A percentile compares a stretch with the other conserved stretches of the same genome.
phyloP scores from a whole-genome alignment of 2,329 filamentous ascomycete genomes.

The Fusarium poae region DNA sequence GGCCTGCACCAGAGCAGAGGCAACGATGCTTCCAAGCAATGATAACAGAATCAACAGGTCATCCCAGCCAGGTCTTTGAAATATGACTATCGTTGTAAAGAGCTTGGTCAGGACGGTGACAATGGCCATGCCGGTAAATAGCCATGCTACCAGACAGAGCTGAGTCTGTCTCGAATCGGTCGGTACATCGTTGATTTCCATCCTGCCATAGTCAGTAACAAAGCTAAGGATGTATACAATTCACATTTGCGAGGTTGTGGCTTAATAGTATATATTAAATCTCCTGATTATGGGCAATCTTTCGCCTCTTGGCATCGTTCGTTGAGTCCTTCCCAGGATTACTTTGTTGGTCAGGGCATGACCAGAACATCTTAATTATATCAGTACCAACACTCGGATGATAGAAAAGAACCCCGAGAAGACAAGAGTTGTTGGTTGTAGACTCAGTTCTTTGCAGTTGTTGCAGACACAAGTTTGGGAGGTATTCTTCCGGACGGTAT shows the following conservation, averaged over 20 bases:
- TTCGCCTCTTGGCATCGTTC: neutral
- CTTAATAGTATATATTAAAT: neutral
- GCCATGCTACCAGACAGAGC: conserved; percentile 8
- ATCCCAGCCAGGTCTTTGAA: conserved; percentile 21
- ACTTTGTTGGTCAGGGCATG: neutral
- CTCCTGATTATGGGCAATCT: neutral
- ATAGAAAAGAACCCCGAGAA: neutral
- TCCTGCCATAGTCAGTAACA: neutral
- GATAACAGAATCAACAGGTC: conserved; percentile 21
- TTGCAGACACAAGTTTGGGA: neutral
- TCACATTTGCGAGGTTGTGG: neutral
- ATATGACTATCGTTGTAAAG: conserved; percentile 9
- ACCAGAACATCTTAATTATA: neutral
- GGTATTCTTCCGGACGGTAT: neutral
- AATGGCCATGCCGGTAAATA: conserved; percentile 22
- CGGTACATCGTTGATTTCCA: neutral
- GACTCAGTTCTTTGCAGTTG: neutral
- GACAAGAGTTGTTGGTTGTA: neutral
- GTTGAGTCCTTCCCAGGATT: neutral
- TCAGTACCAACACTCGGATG: neutral
- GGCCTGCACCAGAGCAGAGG: conserved; percentile 9
- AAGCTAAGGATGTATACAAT: too few species aligned
- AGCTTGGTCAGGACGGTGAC: conserved; percentile 6
- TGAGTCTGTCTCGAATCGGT: conserved; percentile 12
- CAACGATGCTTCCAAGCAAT: conserved; percentile 12